Conservation (phyloP, 352 stramenopile genomes). For the Phytophthora citrophthora region DNA sequence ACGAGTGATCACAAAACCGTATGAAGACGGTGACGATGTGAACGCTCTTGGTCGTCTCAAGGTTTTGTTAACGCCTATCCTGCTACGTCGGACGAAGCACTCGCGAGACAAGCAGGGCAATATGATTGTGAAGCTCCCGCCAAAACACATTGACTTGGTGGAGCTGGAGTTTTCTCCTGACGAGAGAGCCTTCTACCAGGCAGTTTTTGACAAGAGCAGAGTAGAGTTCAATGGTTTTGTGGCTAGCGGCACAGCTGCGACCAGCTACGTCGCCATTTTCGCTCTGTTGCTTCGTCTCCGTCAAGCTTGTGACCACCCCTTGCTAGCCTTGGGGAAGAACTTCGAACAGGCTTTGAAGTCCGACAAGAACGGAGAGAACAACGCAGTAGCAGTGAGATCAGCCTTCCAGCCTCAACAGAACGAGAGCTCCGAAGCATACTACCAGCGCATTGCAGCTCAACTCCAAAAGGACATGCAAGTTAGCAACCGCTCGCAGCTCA, state of each 20-base stretch:
- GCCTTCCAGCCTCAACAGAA: constrained; percentile 55
- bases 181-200: constrained; percentile 88
- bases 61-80: constrained; percentile 68
- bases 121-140: constrained; percentile 72
- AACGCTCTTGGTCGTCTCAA: constrained; percentile 70
- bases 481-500: constrained; percentile 29
- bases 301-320: constrained; percentile 91
- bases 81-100: constrained; percentile 89
- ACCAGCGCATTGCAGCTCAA: constrained; percentile 57
- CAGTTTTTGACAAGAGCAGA: constrained; percentile 84
- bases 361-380: neutral
- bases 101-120: constrained; percentile 69
- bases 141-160: constrained; percentile 74
- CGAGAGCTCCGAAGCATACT: constrained; percentile 69
- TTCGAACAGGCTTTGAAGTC: constrained; percentile 49
- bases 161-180: constrained; percentile 72
- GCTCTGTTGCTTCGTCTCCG: constrained; percentile 86
- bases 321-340: constrained; percentile 80
- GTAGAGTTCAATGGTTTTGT: constrained; percentile 91
- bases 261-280: constrained; percentile 91
- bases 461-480: constrained; percentile 58
- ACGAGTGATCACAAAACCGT: constrained; percentile 78
- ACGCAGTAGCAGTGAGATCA: constrained; percentile 4
- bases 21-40: constrained; percentile 72
- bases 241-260: constrained; percentile 67